These are phyloP conservation scores for Xylariaceae sp. DNA, from an alignment of 2,329 filamentous ascomycete genomes.

Conservation along the genomic window DNA sequence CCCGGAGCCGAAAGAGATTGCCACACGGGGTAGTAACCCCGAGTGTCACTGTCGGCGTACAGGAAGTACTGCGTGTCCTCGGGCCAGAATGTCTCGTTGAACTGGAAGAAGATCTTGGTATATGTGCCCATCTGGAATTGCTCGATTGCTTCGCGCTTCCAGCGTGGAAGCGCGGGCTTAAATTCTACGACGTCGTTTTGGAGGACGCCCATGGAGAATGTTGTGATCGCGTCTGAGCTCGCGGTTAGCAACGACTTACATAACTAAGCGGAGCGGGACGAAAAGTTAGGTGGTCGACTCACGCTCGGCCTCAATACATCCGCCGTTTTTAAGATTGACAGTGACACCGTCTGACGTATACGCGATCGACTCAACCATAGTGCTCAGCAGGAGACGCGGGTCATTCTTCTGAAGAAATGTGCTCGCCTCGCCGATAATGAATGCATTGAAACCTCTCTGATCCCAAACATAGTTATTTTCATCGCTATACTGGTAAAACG, in stretches of 20 bases:
- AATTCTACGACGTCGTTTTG: slow-evolving; percentile 59
- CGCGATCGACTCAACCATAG: slow-evolving; percentile 50
- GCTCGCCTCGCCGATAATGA: slow-evolving; percentile 53
- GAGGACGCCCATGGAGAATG: slow-evolving; percentile 65
- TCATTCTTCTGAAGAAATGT: slow-evolving; percentile 56
- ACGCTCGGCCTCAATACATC: slow-evolving; percentile 29
- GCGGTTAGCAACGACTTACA: slow-evolving; percentile 12
- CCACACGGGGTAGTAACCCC: slow-evolving; percentile 53
- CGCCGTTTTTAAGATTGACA: slow-evolving; percentile 49
- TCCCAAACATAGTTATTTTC: slow-evolving; percentile 60
- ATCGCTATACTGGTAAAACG: slow-evolving; percentile 59
- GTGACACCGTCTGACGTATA: slow-evolving; percentile 52
- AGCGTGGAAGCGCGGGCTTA: slow-evolving; percentile 53
- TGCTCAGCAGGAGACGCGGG: slow-evolving; percentile 53
- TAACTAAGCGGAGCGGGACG: background rate
- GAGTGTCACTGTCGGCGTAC: slow-evolving; percentile 39
- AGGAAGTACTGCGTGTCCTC: slow-evolving; percentile 41
- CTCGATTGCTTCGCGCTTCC: slow-evolving; percentile 62
- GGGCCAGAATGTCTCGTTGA: slow-evolving; percentile 64
- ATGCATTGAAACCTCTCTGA: slow-evolving; percentile 56
- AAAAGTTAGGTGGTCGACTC: slow-evolving; percentile 7
- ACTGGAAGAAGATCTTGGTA: slow-evolving; percentile 70
- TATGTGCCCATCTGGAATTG: slow-evolving; percentile 68
- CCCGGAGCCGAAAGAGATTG: slow-evolving; percentile 57
- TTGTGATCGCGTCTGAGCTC: slow-evolving; percentile 50